A percentile compares a stretch with the other conserved stretches of the same genome.
Evolutionary conservation across 2,329 filamentous ascomycete genomes (phyloP).

Genomic region (Aureobasidium namibiae): DNA sequence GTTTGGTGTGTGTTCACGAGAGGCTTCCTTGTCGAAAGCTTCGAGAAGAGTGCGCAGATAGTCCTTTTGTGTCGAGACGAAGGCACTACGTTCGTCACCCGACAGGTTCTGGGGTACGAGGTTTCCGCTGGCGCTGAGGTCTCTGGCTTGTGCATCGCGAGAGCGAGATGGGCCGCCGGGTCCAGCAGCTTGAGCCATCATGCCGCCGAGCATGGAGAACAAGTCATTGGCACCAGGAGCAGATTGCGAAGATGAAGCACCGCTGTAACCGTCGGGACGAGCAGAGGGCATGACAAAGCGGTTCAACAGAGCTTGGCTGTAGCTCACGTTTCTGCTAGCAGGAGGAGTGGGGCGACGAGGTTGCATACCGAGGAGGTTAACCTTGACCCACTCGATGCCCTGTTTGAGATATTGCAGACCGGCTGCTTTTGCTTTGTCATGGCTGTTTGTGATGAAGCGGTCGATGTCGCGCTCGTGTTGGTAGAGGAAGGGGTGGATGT

Average conservation of each 20-base stretch:
- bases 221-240: conserved; percentile 51
- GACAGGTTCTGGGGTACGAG: conserved; percentile 64
- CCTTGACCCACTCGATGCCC: conserved; percentile 52
- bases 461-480: conserved; percentile 87
- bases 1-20: conserved; percentile 25
- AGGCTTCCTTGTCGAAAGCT: conserved; percentile 72
- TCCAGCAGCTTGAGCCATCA: conserved; percentile 47
- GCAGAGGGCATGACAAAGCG: conserved; percentile 77
- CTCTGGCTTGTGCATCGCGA: conserved; percentile 36
- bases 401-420: conserved; percentile 54
- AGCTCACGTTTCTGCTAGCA: conserved; percentile 43
- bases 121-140: conserved; percentile 50
- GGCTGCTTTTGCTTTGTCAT: conserved; percentile 68
- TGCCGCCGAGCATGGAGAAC: conserved; percentile 67
- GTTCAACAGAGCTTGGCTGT: conserved; percentile 74
- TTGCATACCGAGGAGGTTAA: conserved; percentile 70
- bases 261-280: conserved; percentile 40
- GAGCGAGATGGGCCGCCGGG: conserved; percentile 25
- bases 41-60: conserved; percentile 64
- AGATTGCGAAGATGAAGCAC: conserved; percentile 26
- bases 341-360: conserved; percentile 46
- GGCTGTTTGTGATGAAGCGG: conserved; percentile 71
- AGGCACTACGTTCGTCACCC: conserved; percentile 61
- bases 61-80: conserved; percentile 72
- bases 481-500: conserved; percentile 80